phyloP scores from a whole-genome alignment of 768 basidiomycete genomes.

The Butyriboletus loyo region DNA sequence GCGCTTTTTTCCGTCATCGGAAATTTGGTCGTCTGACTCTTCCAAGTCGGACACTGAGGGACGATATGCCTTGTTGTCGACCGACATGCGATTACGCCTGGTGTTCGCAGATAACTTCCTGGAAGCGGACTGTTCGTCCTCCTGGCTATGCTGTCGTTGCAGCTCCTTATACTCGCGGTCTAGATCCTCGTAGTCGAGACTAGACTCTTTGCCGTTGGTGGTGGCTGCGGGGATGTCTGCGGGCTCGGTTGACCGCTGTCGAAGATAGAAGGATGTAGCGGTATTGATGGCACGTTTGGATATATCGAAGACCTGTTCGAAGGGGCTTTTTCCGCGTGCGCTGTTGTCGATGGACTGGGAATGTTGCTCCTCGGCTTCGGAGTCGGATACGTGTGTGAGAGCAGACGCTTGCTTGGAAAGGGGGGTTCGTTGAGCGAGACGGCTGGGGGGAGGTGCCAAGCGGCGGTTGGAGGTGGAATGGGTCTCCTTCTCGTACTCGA shows the following conservation, averaged over 20 bases:
- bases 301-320: constrained; percentile 56
- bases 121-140: constrained; percentile 27
- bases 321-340: constrained; percentile 65
- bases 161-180: constrained; percentile 58
- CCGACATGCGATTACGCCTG: constrained; percentile 62
- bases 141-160: constrained; percentile 25
- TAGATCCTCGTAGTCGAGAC: constrained; percentile 78
- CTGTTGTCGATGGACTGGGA: constrained; percentile 29
- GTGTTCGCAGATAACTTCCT: constrained; percentile 34
- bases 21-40: constrained; percentile 59
- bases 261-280: constrained; percentile 61
- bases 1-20: constrained; percentile 50
- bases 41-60: constrained; percentile 66
- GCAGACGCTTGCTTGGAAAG: constrained; percentile 53
- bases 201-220: constrained; percentile 40
- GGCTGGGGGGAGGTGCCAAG: constrained; percentile 59
- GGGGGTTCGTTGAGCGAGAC: constrained; percentile 40
- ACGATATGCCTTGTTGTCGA: constrained; percentile 80
- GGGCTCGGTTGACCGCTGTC: constrained; percentile 58
- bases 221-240: constrained; percentile 40
- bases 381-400: constrained; percentile 59
- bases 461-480: constrained; percentile 53
- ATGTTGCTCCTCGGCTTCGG: constrained; percentile 54
- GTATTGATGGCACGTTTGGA: constrained; percentile 51
- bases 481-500: constrained; percentile 72